Evolutionary conservation across 2,329 filamentous ascomycete genomes (phyloP), one percentile per base, ranked within the genome.

Genomic region (Colletotrichum chrysophilum): DNA sequence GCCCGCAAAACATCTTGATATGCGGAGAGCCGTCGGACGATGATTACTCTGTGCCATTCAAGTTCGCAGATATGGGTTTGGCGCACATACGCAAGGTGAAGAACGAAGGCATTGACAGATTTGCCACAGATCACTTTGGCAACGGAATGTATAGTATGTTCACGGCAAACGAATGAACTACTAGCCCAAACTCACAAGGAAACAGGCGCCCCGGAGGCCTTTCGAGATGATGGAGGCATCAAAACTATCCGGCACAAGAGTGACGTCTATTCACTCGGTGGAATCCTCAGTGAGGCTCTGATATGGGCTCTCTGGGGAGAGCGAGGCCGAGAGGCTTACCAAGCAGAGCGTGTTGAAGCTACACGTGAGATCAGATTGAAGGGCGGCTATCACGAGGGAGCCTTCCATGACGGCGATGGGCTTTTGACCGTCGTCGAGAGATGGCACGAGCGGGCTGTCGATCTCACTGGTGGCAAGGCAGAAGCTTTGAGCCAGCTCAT

Each of bases 91-190:
- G 34, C 1, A 14, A 30, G 2, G 13, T 38, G 8, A 66, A n/a
- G 10, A 18, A 56, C 2, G 12, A 14, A 2, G 43, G 43, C 3
- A 16, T 58, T 2, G 61, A 58, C 2, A 7, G 30, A 10, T 7
- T n/a, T 18, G 69, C 69, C 2, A 3, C 4, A 2, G 60, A 71
- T 12, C 43, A 71, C 4, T 16, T 3, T 3, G 69, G 69, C 6
- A 71, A 71, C 14, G 69, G 69, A 4, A 71, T 71, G 69, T 71
- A 71, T 16, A 58, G 69, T 71, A 66, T n/a, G 68, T 21, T 52
- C 43, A n/a, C n/a, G n/a, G n/a, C n/a, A n/a, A n/a, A n/a, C n/a
- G n/a, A n/a, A n/a, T n/a, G n/a, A n/a, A n/a, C n/a, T n/a, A n/a
- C n/a, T n/a, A n/a, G n/a, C n/a, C n/a, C n/a, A n/a, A n/a, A n/a